Evolutionary conservation across 176 grass and related monocot genomes (phyloP).

Genomic region (Oryza australiensis): DNA sequence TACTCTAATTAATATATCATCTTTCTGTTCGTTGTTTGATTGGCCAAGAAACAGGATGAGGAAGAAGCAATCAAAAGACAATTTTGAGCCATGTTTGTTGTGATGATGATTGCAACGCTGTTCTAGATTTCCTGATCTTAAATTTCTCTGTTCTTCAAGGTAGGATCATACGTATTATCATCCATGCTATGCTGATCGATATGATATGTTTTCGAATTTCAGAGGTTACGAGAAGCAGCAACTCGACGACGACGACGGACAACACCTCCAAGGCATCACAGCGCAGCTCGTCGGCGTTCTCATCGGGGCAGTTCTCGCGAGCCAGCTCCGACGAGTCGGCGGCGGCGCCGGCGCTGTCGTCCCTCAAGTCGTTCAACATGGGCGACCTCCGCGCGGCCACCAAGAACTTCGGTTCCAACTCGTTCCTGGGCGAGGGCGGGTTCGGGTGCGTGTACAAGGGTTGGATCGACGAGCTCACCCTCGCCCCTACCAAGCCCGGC

Average conservation of each 20-base stretch:
- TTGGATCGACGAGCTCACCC: conserved; percentile 75
- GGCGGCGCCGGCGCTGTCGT: not conserved
- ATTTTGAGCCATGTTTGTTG: no score
- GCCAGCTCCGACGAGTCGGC: not conserved
- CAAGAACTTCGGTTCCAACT: conserved; percentile 68
- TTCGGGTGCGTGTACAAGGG: conserved; percentile 95
- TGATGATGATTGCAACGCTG: no score
- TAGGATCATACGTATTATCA: not conserved
- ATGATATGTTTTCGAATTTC: conserved; percentile 33
- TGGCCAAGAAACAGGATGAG: no score
- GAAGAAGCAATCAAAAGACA: no score
- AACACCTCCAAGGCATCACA: conserved; percentile 33
- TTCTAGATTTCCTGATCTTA: no score
- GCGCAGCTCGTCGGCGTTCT: conserved; percentile 16
- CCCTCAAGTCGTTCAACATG: conserved; percentile 67
- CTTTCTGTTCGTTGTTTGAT: not conserved
- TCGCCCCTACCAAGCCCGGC: conserved; percentile 62
- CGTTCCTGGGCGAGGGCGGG: conserved; percentile 78
- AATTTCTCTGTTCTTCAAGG: not conserved
- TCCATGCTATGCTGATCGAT: not conserved
- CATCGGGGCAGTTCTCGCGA: not conserved
- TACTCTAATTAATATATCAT: not conserved
- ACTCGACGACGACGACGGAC: conserved; percentile 13
- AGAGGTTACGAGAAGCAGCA: conserved; percentile 52
- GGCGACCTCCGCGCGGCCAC: conserved; percentile 65